A percentile compares a stretch with the other conserved stretches of the same genome.
These are phyloP conservation scores for Westerdykella sp. DNA, from an alignment of 2,329 filamentous ascomycete species.

Conservation along the genomic window DNA sequence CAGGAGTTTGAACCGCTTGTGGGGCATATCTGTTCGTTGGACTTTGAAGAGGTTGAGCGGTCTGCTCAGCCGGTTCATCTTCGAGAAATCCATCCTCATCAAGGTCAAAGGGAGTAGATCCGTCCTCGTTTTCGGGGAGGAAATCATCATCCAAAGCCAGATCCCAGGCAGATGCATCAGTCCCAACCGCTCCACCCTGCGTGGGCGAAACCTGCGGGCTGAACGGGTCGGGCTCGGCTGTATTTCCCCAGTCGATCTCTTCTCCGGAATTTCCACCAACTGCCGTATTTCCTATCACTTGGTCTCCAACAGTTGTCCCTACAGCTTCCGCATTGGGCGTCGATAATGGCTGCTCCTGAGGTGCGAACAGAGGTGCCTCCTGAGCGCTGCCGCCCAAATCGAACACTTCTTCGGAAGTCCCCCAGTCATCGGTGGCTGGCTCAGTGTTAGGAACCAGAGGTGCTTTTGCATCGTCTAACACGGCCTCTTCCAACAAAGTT, in stretches of 20 bases:
- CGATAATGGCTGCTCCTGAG: constrained; percentile 9
- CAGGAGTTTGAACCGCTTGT: constrained; percentile 19
- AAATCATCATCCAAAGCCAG: constrained; percentile 74
- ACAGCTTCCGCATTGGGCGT: constrained; percentile 22
- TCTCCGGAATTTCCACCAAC: constrained; percentile 26
- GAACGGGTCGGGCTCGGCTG: constrained; percentile 31
- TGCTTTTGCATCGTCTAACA: constrained; percentile 38
- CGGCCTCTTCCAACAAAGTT: constrained; percentile 42
- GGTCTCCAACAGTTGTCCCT: constrained; percentile 27
- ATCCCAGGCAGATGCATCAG: constrained; percentile 74
- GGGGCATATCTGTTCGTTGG: constrained; percentile 34
- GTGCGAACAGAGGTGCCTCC: constrained; percentile 10
- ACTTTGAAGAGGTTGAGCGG: constrained; percentile 12
- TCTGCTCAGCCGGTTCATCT: constrained; percentile 49
- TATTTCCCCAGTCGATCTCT: constrained; percentile 31
- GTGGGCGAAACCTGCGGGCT: constrained; percentile 12
- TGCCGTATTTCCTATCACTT: constrained; percentile 25
- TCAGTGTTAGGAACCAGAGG: constrained; percentile 40
- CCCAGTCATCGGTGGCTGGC: constrained; percentile 31
- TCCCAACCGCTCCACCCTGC: constrained; percentile 22
- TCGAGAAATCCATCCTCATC: constrained; percentile 84
- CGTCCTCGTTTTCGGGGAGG: constrained; percentile 49
- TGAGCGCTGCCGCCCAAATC: constrained; percentile 23
- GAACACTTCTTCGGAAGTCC: constrained; percentile 25
- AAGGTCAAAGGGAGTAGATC: constrained; percentile 56